Conservation (phyloP, 2,329 filamentous ascomycete genomes). For the Penicillium sumatraense region DNA sequence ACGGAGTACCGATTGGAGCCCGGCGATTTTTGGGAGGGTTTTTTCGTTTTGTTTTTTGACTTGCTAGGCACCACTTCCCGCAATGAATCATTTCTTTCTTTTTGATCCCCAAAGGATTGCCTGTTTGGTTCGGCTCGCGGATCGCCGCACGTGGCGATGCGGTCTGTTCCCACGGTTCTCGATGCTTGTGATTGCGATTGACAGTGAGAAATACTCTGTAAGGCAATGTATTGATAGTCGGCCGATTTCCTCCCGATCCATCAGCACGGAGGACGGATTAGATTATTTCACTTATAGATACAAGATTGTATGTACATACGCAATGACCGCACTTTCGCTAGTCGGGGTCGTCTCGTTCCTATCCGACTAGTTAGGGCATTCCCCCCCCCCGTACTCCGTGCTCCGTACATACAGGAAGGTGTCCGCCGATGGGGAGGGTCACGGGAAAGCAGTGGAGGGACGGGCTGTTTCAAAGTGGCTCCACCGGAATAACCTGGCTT, state of each 20-base stretch:
- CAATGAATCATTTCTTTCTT: background rate
- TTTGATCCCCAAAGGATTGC: slow-evolving; percentile 4
- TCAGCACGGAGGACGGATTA: no score
- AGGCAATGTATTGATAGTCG: background rate
- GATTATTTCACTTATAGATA: no score
- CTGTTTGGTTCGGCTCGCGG: slow-evolving; percentile 9
- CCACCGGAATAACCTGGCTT: slow-evolving; percentile 17
- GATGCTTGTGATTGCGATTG: slow-evolving; percentile 1
- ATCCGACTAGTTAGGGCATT: background rate
- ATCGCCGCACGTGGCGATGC: slow-evolving; percentile 18
- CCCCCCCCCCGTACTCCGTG: background rate
- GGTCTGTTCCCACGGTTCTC: background rate
- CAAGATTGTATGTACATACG: no score
- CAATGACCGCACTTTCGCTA: background rate
- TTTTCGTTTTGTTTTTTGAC: background rate
- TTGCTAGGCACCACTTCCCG: no score
- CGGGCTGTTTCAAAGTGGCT: slow-evolving; percentile 19
- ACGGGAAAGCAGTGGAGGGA: slow-evolving; percentile 13
- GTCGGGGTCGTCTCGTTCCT: background rate
- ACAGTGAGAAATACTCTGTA: background rate
- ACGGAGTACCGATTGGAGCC: slow-evolving; percentile 7
- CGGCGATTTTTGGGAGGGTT: background rate
- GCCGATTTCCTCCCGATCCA: background rate
- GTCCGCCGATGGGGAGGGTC: slow-evolving; percentile 6
- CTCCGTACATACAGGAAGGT: slow-evolving; percentile 8